These are phyloP conservation scores for Solanum dulcamara DNA, from an alignment of 257 asterid genomes.

Conservation along the genomic window DNA sequence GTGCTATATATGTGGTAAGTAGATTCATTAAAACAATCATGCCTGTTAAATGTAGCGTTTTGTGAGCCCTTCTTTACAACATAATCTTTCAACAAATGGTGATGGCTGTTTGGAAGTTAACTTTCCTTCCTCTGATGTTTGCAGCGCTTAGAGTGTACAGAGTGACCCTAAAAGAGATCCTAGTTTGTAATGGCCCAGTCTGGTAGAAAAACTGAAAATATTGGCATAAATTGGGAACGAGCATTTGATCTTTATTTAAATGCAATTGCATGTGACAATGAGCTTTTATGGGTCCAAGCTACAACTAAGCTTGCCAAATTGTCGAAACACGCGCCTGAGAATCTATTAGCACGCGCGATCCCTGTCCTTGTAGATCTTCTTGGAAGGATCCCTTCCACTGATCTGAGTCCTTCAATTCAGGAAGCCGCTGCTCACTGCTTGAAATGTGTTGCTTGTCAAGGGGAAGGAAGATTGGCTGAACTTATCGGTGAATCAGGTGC, in stretches of 20 bases:
- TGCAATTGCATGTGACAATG: constrained; percentile 22
- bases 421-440: constrained; percentile 49
- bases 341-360: constrained; percentile 23
- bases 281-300: constrained; percentile 24
- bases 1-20: not conserved
- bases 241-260: constrained; percentile 23
- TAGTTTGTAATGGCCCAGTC: constrained; percentile 12
- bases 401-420: constrained; percentile 19
- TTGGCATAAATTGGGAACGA: constrained; percentile 31
- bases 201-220: constrained; percentile 14
- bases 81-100: not conserved
- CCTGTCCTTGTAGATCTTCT: constrained; percentile 43
- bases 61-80: not conserved
- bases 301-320: constrained; percentile 30
- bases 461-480: constrained; percentile 41
- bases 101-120: not conserved
- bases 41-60: not conserved
- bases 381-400: constrained; percentile 4
- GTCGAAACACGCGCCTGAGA: constrained; percentile 38
- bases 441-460: constrained; percentile 36
- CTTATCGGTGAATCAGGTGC: constrained; percentile 38
- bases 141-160: not conserved
- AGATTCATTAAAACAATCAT: not conserved
- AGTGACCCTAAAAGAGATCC: not conserved
- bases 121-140: not conserved